Evolutionary conservation across 2,329 filamentous ascomycete genomes (phyloP).

Genomic region (Botryotinia convoluta): DNA sequence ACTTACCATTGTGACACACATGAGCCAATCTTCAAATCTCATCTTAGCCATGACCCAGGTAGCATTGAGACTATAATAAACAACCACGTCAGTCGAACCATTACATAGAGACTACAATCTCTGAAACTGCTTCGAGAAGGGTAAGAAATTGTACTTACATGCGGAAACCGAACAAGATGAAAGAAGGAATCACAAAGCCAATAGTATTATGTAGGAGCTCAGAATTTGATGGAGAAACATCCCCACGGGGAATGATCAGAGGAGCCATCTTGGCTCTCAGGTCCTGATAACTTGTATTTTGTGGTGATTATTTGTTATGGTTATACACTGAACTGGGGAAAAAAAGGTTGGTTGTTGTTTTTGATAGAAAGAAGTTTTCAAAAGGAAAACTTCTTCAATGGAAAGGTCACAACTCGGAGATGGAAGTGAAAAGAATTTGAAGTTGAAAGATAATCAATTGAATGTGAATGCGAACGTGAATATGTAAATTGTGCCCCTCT

Average conservation of each 20-base stretch:
- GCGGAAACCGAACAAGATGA: constrained; percentile 24
- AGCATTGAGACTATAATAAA: constrained; percentile 24
- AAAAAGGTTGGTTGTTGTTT: background rate
- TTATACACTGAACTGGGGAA: background rate
- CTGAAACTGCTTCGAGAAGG: background rate
- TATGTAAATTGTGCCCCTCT: background rate
- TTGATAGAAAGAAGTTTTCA: background rate
- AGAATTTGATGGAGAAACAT: constrained; percentile 24
- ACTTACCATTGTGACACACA: constrained; percentile 41
- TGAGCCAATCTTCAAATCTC: constrained; percentile 41
- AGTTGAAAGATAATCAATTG: background rate
- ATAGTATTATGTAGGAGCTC: constrained; percentile 30
- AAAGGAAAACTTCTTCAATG: background rate
- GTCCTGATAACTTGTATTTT: background rate
- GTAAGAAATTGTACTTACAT: constrained; percentile 25
- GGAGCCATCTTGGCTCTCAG: background rate
- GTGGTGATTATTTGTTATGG: background rate
- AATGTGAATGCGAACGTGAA: background rate
- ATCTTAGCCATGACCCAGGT: constrained; percentile 24
- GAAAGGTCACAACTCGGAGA: no score
- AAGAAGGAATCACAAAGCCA: constrained; percentile 27
- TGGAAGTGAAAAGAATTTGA: background rate
- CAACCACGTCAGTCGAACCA: background rate
- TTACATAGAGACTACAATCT: no score
- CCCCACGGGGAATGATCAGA: constrained; percentile 14